Conservation (phyloP, 768 basidiomycete genomes). For the Phaeotremella skinneri region DNA sequence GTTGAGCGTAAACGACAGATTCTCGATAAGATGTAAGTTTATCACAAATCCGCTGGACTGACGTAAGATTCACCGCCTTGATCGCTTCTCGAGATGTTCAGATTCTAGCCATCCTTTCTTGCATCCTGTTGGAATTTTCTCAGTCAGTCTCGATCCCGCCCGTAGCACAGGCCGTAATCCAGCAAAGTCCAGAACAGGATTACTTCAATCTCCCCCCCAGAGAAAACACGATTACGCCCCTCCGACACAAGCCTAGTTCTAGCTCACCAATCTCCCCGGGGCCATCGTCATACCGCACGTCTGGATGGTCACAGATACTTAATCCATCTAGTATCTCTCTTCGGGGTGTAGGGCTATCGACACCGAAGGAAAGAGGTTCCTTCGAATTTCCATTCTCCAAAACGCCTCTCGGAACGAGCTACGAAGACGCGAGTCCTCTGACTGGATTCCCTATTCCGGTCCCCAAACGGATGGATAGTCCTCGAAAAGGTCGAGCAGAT, state of each 20-base stretch:
- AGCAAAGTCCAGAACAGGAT: constrained; percentile 35
- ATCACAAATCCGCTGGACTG: background rate
- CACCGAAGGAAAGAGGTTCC: constrained; percentile 10
- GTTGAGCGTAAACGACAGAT: constrained; percentile 24
- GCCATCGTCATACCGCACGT: constrained; percentile 12
- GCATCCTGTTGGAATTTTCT: constrained; percentile 26
- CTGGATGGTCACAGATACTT: constrained; percentile 43
- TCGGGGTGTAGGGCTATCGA: constrained; percentile 9
- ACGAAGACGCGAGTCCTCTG: background rate
- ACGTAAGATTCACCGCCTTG: constrained; percentile 26
- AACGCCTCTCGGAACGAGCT: constrained; percentile 6
- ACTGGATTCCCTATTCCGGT: constrained; percentile 2
- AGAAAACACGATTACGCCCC: constrained; percentile 11
- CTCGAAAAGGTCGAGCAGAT: background rate
- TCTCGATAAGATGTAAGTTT: constrained; percentile 34
- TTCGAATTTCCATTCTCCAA: constrained; percentile 7
- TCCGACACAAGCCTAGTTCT: constrained; percentile 8
- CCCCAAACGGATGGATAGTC: background rate
- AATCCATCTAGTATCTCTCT: constrained; percentile 25
- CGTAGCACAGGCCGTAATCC: constrained; percentile 12
- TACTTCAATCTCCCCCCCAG: constrained; percentile 39
- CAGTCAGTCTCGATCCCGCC: constrained; percentile 17
- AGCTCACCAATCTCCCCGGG: constrained; percentile 1
- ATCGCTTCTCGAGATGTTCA: constrained; percentile 35
- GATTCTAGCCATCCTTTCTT: constrained; percentile 39